These are phyloP conservation scores for Exophiala oligosperma DNA, from an alignment of 2,329 filamentous ascomycete genomes.

Conservation along the genomic window DNA sequence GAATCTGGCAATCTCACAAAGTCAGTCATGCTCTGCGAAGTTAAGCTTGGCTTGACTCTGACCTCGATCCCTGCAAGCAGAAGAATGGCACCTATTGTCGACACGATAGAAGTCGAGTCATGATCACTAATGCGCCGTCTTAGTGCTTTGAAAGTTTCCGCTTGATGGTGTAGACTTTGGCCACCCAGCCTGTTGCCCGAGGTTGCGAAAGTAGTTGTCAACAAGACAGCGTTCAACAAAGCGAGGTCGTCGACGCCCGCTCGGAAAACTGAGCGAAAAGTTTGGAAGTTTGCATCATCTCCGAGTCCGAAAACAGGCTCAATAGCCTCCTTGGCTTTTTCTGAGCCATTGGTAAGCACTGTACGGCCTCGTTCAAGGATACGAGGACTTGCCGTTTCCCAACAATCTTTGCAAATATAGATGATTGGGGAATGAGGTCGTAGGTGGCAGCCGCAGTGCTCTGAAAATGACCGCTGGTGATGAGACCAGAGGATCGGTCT, in stretches of 20 bases:
- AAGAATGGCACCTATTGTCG: conserved; percentile 45
- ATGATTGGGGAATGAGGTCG: too few relatives aligned
- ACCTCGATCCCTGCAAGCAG: conserved; percentile 47
- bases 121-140: conserved; percentile 36
- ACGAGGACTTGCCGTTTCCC: too few relatives aligned
- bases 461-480: neutral
- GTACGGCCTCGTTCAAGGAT: too few relatives aligned
- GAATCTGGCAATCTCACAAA: conserved; percentile 33
- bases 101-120: conserved; percentile 34
- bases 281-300: conserved; percentile 41
- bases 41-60: conserved; percentile 8
- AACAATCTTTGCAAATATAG: too few relatives aligned
- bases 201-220: conserved; percentile 39
- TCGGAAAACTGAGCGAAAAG: conserved; percentile 39
- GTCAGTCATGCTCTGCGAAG: too few relatives aligned
- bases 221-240: conserved; percentile 42
- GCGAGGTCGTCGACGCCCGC: conserved; percentile 38
- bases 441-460: too few relatives aligned
- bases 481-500: neutral
- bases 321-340: conserved; percentile 24
- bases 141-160: conserved; percentile 35
- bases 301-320: conserved; percentile 42
- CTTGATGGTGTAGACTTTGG: conserved; percentile 41
- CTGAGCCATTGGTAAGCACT: neutral
- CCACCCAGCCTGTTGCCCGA: conserved; percentile 30